Percentiles rank a stretch among this genome's conserved stretches.
These are phyloP conservation scores for Pichia sp. DNA, from an alignment of 1,139 yeast species.

Conservation along the genomic window DNA sequence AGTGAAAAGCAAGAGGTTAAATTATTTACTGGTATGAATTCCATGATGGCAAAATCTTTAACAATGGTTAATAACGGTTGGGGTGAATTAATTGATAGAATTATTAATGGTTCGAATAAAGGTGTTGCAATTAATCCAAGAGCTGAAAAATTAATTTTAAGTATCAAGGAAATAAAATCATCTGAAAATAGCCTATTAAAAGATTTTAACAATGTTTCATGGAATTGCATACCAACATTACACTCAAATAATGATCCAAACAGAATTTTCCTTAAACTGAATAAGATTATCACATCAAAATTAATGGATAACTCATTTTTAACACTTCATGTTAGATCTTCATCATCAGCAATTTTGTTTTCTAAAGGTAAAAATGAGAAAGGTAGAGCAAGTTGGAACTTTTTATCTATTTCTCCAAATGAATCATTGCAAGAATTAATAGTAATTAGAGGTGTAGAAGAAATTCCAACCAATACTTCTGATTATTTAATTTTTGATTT, in stretches of 20 bases:
- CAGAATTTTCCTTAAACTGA: conserved; percentile 52
- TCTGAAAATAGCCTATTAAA: conserved; percentile 7
- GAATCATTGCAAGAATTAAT: conserved; percentile 36
- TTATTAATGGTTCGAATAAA: conserved; percentile 65
- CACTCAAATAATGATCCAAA: conserved; percentile 61
- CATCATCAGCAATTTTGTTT: conserved; percentile 46
- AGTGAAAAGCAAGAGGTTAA: conserved; percentile 21
- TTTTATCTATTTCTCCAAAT: conserved; percentile 68
- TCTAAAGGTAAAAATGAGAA: conserved; percentile 65
- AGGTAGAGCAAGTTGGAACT: conserved; percentile 55
- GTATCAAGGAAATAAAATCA: conserved; percentile 63
- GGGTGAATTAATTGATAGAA: conserved; percentile 82
- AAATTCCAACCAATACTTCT: conserved; percentile 18
- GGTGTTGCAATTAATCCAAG: conserved; percentile 83
- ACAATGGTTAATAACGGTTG: conserved; percentile 59
- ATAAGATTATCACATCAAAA: conserved; percentile 41
- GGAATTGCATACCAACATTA: conserved; percentile 56
- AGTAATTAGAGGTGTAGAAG: conserved; percentile 43
- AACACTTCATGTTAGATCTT: conserved; percentile 34
- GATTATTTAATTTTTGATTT: conserved; percentile 56
- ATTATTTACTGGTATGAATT: conserved; percentile 27
- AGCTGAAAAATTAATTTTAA: conserved; percentile 64
- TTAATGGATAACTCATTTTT: conserved; percentile 29
- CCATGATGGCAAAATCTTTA: conserved; percentile 29
- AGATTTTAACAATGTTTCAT: conserved; percentile 31